Conservation (phyloP, 306 rosid genomes). For the Hylodesmum podocarpum region DNA sequence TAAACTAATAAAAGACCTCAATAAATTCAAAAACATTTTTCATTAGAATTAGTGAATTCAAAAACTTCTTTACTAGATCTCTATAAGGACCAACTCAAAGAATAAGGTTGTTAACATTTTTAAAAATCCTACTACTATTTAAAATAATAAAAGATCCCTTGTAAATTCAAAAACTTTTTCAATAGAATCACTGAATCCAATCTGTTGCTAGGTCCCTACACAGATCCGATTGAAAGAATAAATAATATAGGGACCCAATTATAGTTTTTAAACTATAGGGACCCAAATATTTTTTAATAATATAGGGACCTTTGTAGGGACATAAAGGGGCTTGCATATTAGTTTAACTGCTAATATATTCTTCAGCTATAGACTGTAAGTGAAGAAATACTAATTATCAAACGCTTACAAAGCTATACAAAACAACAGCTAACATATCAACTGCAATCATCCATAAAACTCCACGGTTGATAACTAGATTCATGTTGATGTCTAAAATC, state of each 20-base stretch:
- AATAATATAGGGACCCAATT: not conserved
- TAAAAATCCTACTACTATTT: too few species aligned
- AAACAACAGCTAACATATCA: slow-evolving; percentile 8
- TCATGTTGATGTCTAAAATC: not conserved
- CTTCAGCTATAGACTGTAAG: not conserved
- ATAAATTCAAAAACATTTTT: too few species aligned
- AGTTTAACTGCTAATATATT: not conserved
- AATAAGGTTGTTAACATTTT: too few species aligned
- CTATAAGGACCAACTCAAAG: too few species aligned
- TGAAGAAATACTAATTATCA: not conserved
- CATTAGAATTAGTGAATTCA: too few species aligned
- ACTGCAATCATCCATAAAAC: slow-evolving; percentile 25
- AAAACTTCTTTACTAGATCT: too few species aligned
- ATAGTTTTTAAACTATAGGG: slow-evolving; percentile 5
- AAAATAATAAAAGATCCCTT: not conserved
- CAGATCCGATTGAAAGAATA: not conserved
- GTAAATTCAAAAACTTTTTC: not conserved
- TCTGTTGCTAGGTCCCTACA: not conserved
- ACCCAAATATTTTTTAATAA: not conserved
- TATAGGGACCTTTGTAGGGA: too few species aligned
- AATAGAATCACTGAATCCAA: not conserved
- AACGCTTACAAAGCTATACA: not conserved
- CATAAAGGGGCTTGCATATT: not conserved
- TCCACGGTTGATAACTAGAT: not conserved
- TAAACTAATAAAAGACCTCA: too few species aligned